A percentile compares a stretch with the other conserved stretches of the same genome.
Evolutionary conservation across 2,329 filamentous ascomycete species (phyloP).

Genomic region (Iodosphaeria phyllophila): DNA sequence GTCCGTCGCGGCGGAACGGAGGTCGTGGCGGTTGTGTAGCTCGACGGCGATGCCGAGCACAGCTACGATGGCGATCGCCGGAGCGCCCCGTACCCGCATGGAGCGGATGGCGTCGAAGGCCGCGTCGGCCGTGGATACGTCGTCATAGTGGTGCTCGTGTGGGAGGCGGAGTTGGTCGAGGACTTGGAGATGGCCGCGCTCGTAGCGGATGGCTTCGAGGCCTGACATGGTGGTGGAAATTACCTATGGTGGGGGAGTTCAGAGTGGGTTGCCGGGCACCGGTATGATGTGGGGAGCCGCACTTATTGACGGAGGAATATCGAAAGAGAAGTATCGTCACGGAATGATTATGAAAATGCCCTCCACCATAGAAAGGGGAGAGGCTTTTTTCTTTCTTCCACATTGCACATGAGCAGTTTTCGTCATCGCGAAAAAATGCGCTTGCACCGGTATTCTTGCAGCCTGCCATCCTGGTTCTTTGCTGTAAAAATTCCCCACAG

Average conservation of each 20-base stretch:
- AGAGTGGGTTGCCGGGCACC: no score
- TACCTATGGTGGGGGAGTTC: not conserved
- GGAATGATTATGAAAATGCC: no score
- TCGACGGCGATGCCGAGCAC: constrained; percentile 78
- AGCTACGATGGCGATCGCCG: constrained; percentile 96
- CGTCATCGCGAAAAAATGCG: no score
- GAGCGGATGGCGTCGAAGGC: constrained; percentile 69
- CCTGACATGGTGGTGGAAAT: constrained; percentile 22
- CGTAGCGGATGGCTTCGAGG: constrained; percentile 64
- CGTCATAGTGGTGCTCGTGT: constrained; percentile 62
- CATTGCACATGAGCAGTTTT: no score
- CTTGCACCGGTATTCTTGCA: no score
- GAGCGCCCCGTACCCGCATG: constrained; percentile 68
- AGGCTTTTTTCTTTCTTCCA: no score
- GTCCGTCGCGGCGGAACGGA: constrained; percentile 24
- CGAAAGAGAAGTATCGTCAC: no score
- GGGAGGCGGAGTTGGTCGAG: constrained; percentile 71
- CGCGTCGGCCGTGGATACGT: constrained; percentile 49
- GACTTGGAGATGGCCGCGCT: constrained; percentile 52
- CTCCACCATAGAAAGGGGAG: no score
- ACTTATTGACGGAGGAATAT: no score
- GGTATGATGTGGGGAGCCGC: no score
- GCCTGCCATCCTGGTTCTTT: no score
- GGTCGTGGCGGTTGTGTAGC: constrained; percentile 35
- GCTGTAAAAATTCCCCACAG: no score